Evolutionary conservation across 1,284 basidiomycete species (phyloP).

Genomic region (Gymnopus androsaceus): DNA sequence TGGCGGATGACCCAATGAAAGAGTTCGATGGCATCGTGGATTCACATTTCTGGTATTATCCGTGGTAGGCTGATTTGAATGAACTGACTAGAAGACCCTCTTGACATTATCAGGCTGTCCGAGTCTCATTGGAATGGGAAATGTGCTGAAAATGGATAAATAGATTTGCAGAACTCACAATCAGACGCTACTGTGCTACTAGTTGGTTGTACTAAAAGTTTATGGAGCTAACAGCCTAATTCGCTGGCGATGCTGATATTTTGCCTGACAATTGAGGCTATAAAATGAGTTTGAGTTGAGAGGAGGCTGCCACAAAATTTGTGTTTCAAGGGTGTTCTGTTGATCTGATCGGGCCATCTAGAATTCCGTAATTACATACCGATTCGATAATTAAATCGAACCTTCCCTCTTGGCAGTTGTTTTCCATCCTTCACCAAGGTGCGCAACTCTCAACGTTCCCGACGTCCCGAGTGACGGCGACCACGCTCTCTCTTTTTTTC

Average conservation of each 20-base stretch:
- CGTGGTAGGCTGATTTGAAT: not conserved
- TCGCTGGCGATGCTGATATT: not conserved
- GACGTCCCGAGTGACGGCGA: constrained; percentile 15
- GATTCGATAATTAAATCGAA: constrained; percentile 13
- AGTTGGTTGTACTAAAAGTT: no score
- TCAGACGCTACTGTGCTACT: not conserved
- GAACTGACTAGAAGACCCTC: not conserved
- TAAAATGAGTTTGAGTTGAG: not conserved
- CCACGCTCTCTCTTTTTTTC: not conserved
- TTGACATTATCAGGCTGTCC: no score
- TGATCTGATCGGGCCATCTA: constrained; percentile 16
- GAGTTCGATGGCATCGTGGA: constrained; percentile 12
- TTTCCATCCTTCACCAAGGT: constrained; percentile 14
- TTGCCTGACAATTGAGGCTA: not conserved
- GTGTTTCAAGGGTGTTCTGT: constrained; percentile 13
- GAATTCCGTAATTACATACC: constrained; percentile 21
- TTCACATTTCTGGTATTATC: constrained; percentile 1
- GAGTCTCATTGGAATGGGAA: no score
- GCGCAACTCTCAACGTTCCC: constrained; percentile 12
- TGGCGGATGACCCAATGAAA: constrained; percentile 11
- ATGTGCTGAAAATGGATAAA: no score
- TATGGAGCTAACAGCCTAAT: not conserved
- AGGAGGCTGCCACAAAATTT: no score
- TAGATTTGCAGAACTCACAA: not conserved
- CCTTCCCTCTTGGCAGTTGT: constrained; percentile 24